A percentile compares a stretch with the other conserved stretches of the same genome.
Evolutionary conservation across 2,329 filamentous ascomycete species (phyloP).

Genomic region (Juglanconis oblonga): DNA sequence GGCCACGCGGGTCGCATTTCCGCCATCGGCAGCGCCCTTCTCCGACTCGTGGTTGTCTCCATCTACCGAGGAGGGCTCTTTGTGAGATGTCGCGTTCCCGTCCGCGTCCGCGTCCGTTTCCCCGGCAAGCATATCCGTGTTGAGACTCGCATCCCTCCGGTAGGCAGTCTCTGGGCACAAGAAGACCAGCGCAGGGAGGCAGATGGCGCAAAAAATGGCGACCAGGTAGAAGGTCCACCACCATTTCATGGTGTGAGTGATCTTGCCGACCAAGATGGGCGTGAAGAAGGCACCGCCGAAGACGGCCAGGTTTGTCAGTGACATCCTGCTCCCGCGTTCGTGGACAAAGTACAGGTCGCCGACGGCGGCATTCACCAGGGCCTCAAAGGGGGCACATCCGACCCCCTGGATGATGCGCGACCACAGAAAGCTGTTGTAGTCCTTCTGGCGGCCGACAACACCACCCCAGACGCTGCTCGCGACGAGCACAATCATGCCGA

Average conservation of each 20-base stretch:
- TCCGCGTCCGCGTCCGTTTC: slow-evolving; percentile 28
- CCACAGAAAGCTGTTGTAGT: slow-evolving; percentile 71
- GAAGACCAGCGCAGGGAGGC: slow-evolving; percentile 70
- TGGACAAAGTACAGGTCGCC: slow-evolving; percentile 91
- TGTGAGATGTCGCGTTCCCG: background rate
- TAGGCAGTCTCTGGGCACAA: slow-evolving; percentile 86
- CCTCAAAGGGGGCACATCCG: slow-evolving; percentile 84
- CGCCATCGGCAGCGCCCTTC: background rate
- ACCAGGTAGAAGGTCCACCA: slow-evolving; percentile 86
- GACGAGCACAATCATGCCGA: slow-evolving; percentile 73
- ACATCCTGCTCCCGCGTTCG: slow-evolving; percentile 83
- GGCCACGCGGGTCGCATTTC: slow-evolving; percentile 28
- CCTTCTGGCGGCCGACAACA: slow-evolving; percentile 49
- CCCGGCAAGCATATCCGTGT: slow-evolving; percentile 58
- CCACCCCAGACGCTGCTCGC: slow-evolving; percentile 77
- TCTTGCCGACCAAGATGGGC: slow-evolving; percentile 86
- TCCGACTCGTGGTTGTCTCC: slow-evolving; percentile 3
- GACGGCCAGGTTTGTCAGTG: slow-evolving; percentile 61
- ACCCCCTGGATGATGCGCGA: slow-evolving; percentile 84
- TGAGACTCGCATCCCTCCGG: slow-evolving; percentile 61
- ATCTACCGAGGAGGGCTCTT: background rate
- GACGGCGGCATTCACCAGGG: slow-evolving; percentile 81
- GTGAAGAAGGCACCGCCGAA: slow-evolving; percentile 63
- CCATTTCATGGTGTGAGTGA: slow-evolving; percentile 75
- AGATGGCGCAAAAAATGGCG: slow-evolving; percentile 73